These are phyloP conservation scores for Desmodesmus armatus DNA, from an alignment of 139 green algal genomes.

Conservation along the genomic window DNA sequence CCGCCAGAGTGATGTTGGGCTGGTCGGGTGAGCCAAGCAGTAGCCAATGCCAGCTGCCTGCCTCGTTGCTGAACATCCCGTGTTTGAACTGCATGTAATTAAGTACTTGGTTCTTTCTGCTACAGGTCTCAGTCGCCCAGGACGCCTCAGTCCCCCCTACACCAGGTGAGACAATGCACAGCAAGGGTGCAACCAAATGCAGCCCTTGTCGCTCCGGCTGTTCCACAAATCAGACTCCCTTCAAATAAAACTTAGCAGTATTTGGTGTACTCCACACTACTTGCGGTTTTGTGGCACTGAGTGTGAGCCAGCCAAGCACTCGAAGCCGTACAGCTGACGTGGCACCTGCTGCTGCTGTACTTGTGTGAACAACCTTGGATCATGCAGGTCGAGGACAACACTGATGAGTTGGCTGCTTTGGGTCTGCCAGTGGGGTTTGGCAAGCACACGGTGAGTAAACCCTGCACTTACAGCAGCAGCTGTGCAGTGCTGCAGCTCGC, in stretches of 20 bases:
- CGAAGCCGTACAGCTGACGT: no score
- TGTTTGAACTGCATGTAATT: background rate
- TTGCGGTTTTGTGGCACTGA: no score
- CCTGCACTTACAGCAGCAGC: no score
- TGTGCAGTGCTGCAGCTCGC: no score
- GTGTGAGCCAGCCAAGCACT: no score
- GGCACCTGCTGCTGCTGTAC: constrained; percentile 2
- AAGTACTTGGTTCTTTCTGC: background rate
- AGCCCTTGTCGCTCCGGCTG: no score
- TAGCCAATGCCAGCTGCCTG: background rate
- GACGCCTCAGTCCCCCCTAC: background rate
- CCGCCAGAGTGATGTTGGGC: constrained; percentile 38
- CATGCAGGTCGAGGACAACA: constrained; percentile 29
- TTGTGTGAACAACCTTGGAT: no score
- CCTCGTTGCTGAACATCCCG: no score
- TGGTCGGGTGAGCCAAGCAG: constrained; percentile 27
- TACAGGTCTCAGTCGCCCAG: background rate
- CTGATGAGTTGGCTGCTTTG: constrained; percentile 23
- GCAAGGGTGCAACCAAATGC: no score
- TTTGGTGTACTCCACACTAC: no score
- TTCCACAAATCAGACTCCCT: no score
- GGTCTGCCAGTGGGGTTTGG: constrained; percentile 28
- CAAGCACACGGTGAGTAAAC: background rate
- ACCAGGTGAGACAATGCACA: background rate
- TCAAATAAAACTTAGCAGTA: no score